A percentile compares a stretch with the other conserved stretches of the same genome.
Evolutionary conservation across 1,284 basidiomycete genomes (phyloP).

Genomic region (Sanghuangporus weigelae): DNA sequence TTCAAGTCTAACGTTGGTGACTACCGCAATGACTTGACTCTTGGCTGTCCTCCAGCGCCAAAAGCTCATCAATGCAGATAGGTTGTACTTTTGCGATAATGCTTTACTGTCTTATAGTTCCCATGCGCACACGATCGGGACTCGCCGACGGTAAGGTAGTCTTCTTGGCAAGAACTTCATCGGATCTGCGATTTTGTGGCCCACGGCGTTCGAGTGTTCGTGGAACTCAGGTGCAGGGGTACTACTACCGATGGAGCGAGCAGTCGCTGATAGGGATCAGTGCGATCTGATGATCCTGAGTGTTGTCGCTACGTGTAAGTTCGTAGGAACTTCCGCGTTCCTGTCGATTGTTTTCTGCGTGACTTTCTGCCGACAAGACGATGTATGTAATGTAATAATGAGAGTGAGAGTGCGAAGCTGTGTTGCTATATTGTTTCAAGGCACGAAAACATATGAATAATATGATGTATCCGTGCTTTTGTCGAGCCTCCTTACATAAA

Average conservation of each 20-base stretch:
- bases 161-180: not conserved
- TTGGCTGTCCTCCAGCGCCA: no score
- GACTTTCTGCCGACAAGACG: not conserved
- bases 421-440: not conserved
- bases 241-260: not conserved
- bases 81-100: no score
- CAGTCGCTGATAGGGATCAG: not conserved
- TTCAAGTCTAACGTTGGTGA: no score
- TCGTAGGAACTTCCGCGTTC: not conserved
- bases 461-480: not conserved
- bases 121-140: no score
- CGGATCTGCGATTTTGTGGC: not conserved
- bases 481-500: not conserved
- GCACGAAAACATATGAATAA: not conserved
- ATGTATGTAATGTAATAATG: not conserved
- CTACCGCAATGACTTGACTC: no score
- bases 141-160: not conserved
- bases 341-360: not conserved
- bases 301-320: not conserved
- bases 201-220: not conserved
- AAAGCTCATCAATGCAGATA: no score
- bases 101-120: no score
- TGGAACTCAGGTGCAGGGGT: not conserved
- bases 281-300: not conserved
- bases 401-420: not conserved